A percentile compares a stretch with the other conserved stretches of the same genome.
These are phyloP conservation scores for Clausena lansium DNA, from an alignment of 345 rosid genomes.

Conservation along the genomic window DNA sequence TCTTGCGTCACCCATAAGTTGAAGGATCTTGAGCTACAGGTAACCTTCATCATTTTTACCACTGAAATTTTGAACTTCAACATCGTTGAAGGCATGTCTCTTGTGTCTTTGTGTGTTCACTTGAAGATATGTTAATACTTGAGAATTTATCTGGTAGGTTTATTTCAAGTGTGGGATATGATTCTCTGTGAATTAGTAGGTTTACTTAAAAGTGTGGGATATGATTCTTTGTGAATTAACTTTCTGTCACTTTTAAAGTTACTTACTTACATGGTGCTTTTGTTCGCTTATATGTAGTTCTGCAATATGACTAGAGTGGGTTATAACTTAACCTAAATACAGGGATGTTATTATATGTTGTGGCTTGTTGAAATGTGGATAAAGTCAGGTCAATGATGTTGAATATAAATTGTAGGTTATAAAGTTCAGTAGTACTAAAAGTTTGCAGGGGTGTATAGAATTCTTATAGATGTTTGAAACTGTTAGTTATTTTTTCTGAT, in stretches of 20 bases:
- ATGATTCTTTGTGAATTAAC: not conserved
- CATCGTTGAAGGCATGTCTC: not conserved
- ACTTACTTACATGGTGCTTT: not conserved
- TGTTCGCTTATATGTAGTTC: not conserved
- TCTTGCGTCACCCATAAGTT: conserved; percentile 62
- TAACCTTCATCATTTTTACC: conserved; percentile 18
- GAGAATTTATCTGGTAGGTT: not conserved
- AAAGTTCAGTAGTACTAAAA: not conserved
- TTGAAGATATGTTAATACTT: not conserved
- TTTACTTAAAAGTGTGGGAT: not conserved
- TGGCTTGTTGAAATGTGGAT: not conserved
- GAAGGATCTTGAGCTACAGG: conserved; percentile 88
- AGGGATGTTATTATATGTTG: not conserved
- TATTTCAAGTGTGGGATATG: not conserved
- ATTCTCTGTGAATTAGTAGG: not conserved
- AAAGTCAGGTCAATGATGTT: not conserved
- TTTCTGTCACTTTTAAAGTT: not conserved
- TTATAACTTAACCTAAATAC: not conserved
- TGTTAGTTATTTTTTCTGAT: not conserved
- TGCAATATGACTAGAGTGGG: not conserved
- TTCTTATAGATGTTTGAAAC: not conserved
- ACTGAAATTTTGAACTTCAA: not conserved
- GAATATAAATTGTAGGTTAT: not conserved
- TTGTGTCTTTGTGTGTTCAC: not conserved
- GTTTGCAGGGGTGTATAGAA: not conserved